A percentile compares a stretch with the other conserved stretches of the same genome.
These are phyloP conservation scores for Keithomyces neogunnii DNA, from an alignment of 2,329 filamentous ascomycete genomes.

Conservation along the genomic window DNA sequence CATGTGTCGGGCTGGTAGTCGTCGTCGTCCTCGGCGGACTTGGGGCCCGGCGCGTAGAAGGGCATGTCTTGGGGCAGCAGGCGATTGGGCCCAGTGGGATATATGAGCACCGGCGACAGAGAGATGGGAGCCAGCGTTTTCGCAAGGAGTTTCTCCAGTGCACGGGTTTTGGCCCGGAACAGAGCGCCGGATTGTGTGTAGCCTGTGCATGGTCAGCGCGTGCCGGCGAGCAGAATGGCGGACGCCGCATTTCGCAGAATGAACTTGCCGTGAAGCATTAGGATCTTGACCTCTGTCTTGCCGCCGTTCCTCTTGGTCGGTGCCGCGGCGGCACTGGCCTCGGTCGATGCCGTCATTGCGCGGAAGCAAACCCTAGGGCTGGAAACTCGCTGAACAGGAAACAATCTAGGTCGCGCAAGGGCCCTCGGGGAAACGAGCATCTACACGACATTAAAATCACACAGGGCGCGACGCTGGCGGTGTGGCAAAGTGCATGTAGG, in stretches of 20 bases:
- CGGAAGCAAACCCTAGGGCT: background rate
- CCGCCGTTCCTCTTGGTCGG: background rate
- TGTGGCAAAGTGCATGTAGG: background rate
- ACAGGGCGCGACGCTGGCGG: background rate
- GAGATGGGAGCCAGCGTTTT: conserved; percentile 60
- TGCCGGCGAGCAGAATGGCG: background rate
- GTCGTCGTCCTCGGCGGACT: conserved; percentile 30
- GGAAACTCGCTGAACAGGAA: background rate
- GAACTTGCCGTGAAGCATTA: conserved; percentile 64
- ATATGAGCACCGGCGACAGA: conserved; percentile 48
- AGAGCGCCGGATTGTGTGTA: conserved; percentile 84
- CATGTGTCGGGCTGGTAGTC: conserved; percentile 58
- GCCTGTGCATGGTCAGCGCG: conserved; percentile 35
- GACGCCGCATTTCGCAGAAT: background rate
- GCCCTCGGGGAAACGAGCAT: background rate
- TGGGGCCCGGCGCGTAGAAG: conserved; percentile 46
- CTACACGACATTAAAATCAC: background rate
- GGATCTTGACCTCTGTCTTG: conserved; percentile 53
- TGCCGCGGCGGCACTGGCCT: background rate
- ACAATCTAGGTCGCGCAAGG: background rate
- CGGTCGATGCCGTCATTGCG: conserved; percentile 4
- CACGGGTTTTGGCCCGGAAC: conserved; percentile 83
- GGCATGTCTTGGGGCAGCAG: conserved; percentile 61
- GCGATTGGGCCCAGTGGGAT: conserved; percentile 60
- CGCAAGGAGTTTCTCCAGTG: conserved; percentile 68